Conservation (phyloP, 768 basidiomycete genomes). For the Lactarius pseudohatsudake region DNA sequence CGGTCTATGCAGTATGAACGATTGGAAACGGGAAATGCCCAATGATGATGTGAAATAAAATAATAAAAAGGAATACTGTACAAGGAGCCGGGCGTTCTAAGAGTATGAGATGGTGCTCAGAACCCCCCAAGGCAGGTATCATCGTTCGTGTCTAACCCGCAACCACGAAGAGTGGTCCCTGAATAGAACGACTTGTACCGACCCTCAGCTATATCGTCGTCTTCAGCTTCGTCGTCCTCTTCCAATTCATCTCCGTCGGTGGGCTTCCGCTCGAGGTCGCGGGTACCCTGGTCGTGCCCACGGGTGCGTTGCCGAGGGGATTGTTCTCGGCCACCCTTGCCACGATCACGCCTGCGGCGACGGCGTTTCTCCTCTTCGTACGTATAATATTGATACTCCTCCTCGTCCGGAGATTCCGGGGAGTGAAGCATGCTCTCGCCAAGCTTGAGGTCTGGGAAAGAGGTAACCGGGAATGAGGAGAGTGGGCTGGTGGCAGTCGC, state of each 20-base stretch:
- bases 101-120: slow-evolving; percentile 10
- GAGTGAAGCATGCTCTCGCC: slow-evolving; percentile 17
- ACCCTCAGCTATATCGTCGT: slow-evolving; percentile 17
- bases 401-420: slow-evolving; percentile 18
- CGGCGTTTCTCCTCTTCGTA: slow-evolving; percentile 30
- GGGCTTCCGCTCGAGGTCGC: slow-evolving; percentile 16
- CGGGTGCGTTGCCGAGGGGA: slow-evolving; percentile 14
- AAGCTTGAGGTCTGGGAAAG: slow-evolving; percentile 20
- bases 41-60: slow-evolving; percentile 19
- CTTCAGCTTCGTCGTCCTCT: slow-evolving; percentile 27
- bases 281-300: slow-evolving; percentile 9
- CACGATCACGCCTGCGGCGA: slow-evolving; percentile 27
- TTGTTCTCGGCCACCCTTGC: slow-evolving; percentile 27
- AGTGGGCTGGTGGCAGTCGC: slow-evolving; percentile 30
- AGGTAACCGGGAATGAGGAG: slow-evolving; percentile 25
- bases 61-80: slow-evolving; percentile 19
- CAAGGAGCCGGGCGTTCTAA: slow-evolving; percentile 5
- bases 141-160: slow-evolving; percentile 24
- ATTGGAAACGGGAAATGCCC: slow-evolving; percentile 4
- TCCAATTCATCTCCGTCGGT: slow-evolving; percentile 22
- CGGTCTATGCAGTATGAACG: slow-evolving; percentile 17
- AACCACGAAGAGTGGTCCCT: slow-evolving; percentile 23
- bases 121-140: slow-evolving; percentile 31
- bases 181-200: slow-evolving; percentile 26
- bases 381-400: slow-evolving; percentile 20